phyloP scores from a whole-genome alignment of 2,329 filamentous ascomycete species.

The Hypoxylon sp. region DNA sequence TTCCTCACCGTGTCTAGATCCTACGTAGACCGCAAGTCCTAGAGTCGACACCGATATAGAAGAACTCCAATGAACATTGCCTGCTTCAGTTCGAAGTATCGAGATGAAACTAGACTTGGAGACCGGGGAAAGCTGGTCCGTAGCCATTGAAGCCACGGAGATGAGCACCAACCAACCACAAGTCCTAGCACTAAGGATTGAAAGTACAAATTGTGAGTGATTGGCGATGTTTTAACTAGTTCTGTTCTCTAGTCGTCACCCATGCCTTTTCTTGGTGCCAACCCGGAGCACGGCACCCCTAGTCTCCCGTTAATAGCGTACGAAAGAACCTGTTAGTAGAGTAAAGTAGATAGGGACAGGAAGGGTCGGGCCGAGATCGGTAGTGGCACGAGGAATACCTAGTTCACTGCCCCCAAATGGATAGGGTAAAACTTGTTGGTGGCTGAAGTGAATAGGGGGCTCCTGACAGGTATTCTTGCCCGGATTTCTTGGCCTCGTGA shows the following conservation, averaged over 20 bases:
- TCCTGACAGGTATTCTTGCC: slow-evolving; percentile 19
- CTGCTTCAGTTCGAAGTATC: not conserved
- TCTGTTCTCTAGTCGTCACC: slow-evolving; percentile 3
- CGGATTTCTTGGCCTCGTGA: slow-evolving; percentile 20
- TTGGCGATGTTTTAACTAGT: slow-evolving; percentile 14
- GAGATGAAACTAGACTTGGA: not conserved
- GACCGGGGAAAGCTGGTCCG: not conserved
- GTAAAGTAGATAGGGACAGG: slow-evolving; percentile 15
- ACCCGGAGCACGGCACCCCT: slow-evolving; percentile 3
- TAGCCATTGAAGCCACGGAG: slow-evolving; percentile 13
- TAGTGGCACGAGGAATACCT: slow-evolving; percentile 9
- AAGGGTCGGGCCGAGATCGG: slow-evolving; percentile 40
- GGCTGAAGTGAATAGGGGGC: slow-evolving; percentile 22
- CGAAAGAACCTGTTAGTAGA: slow-evolving; percentile 15
- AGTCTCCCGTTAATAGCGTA: slow-evolving; percentile 9
- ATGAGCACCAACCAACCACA: slow-evolving; percentile 29
- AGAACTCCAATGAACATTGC: not conserved
- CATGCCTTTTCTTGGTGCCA: slow-evolving; percentile 4
- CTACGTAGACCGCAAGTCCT: not conserved
- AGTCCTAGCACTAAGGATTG: not conserved
- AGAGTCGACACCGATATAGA: not conserved
- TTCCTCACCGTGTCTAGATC: slow-evolving; percentile 9
- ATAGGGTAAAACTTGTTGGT: slow-evolving; percentile 29
- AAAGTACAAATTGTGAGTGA: not conserved
- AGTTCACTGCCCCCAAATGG: slow-evolving; percentile 19